Conservation (phyloP, 768 basidiomycete species). For the Kwoniella newhampshirensis region DNA sequence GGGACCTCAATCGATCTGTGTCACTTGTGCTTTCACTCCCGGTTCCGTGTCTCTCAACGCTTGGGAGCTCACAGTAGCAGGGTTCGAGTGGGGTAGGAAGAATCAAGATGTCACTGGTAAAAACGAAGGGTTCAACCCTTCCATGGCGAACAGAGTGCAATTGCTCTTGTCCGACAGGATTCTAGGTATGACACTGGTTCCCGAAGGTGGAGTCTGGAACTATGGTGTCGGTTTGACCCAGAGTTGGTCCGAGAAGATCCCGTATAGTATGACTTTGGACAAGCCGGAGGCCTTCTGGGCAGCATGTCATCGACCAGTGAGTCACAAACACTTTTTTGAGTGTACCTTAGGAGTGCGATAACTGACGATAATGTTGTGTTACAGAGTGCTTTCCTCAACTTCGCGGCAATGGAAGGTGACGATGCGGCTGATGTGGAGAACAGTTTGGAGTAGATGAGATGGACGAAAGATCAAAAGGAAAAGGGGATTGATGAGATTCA, state of each 20-base stretch:
- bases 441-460: conserved; percentile 68
- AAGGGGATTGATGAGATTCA: no score
- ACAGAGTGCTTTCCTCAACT: conserved; percentile 79
- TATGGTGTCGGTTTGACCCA: conserved; percentile 93
- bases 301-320: conserved; percentile 84
- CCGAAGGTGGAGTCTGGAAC: conserved; percentile 94
- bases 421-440: conserved; percentile 96
- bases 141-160: conserved; percentile 91
- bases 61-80: conserved; percentile 82
- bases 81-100: conserved; percentile 98
- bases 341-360: not conserved
- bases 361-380: conserved; percentile 4
- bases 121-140: conserved; percentile 85
- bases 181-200: conserved; percentile 91
- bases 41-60: conserved; percentile 95
- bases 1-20: conserved; percentile 88
- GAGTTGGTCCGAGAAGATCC: conserved; percentile 77
- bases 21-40: conserved; percentile 94
- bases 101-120: conserved; percentile 72
- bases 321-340: not conserved
- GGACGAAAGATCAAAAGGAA: not conserved
- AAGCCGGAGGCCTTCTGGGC: conserved; percentile 96
- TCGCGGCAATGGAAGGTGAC: conserved; percentile 84
- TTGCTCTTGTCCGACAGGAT: conserved; percentile 91
- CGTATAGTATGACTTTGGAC: conserved; percentile 80